Evolutionary conservation across 306 rosid genomes (phyloP).

Genomic region (peach (Prunus persica)): DNA sequence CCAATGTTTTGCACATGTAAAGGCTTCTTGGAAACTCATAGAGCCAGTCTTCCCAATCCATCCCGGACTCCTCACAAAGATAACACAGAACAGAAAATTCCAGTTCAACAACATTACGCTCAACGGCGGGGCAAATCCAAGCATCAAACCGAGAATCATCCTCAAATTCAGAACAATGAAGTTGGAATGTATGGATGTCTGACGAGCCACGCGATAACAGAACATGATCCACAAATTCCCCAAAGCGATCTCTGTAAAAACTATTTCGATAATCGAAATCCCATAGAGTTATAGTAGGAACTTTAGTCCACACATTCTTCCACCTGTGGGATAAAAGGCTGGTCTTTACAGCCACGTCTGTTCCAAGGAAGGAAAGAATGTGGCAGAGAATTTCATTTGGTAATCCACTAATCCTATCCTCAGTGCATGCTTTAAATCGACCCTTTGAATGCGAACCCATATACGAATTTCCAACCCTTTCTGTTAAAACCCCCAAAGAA

Average conservation of each 20-base stretch:
- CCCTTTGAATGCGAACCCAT: background rate
- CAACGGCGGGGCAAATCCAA: background rate
- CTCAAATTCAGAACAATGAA: too few species aligned
- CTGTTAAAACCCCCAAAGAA: background rate
- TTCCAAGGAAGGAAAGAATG: background rate
- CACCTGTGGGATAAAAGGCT: background rate
- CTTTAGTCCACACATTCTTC: background rate
- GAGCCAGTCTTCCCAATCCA: too few species aligned
- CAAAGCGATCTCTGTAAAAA: background rate
- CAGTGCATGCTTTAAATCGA: background rate
- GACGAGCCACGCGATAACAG: background rate
- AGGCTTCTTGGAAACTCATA: background rate
- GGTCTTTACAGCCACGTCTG: background rate
- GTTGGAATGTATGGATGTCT: too few species aligned
- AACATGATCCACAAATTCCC: background rate
- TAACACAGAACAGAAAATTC: background rate
- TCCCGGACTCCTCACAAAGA: background rate
- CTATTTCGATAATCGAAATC: background rate
- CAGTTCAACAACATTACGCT: background rate
- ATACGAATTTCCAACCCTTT: too few species aligned
- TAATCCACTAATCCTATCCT: background rate
- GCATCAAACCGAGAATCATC: too few species aligned
- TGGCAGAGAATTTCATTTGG: background rate
- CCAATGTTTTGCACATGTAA: background rate
- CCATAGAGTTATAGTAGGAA: background rate